Conservation (phyloP, 305 asterid genomes). For the Fraxinus sp. region DNA sequence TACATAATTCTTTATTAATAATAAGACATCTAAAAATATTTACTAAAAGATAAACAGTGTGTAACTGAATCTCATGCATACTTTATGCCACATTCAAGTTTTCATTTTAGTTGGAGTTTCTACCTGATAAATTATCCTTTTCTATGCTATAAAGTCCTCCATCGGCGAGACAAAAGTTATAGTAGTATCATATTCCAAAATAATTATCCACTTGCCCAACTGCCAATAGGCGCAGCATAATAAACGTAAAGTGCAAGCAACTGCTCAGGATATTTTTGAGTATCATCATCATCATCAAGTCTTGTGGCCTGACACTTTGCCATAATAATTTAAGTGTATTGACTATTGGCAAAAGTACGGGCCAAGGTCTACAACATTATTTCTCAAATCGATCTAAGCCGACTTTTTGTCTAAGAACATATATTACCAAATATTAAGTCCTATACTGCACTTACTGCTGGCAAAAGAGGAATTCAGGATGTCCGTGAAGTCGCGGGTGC, state of each 20-base stretch:
- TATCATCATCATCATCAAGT: not conserved
- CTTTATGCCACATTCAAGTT: not conserved
- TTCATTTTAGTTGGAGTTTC: not conserved
- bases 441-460: not conserved
- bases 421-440: not conserved
- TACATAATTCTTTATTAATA: not conserved
- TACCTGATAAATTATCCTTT: not conserved
- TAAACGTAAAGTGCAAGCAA: not conserved
- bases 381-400: not conserved
- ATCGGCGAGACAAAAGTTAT: not conserved
- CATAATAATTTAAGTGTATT: not conserved
- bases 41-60: not conserved
- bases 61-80: conserved; percentile 8
- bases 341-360: conserved; percentile 1
- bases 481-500: not conserved
- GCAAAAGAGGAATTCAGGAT: not conserved
- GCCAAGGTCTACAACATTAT: not conserved
- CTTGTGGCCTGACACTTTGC: not conserved
- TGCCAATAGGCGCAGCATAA: not conserved
- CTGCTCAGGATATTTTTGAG: not conserved
- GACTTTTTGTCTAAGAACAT: not conserved
- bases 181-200: not conserved
- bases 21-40: conserved; percentile 2
- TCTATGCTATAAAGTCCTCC: not conserved
- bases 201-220: not conserved